Conservation (phyloP, 495 filamentous ascomycete species). For the Extremus antarcticus region DNA sequence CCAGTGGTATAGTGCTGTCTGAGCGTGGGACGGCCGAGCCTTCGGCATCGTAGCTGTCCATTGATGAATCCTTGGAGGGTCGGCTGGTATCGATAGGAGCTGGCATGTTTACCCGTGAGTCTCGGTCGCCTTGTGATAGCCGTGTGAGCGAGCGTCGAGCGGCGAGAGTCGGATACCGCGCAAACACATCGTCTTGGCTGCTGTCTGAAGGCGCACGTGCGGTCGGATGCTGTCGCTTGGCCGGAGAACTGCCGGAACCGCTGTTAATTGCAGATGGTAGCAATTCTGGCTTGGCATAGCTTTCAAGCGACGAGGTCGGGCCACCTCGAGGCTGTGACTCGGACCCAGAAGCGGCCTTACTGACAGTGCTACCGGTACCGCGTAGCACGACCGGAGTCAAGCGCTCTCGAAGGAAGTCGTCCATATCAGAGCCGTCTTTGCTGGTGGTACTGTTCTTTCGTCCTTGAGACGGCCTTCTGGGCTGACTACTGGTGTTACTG, state of each 20-base stretch:
- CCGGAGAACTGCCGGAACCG: conserved; percentile 10
- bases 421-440: conserved; percentile 44
- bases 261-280: conserved; percentile 29
- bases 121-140: conserved; percentile 20
- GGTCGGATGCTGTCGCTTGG: background rate
- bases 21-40: conserved; percentile 17
- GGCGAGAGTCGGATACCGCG: conserved; percentile 22
- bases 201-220: conserved; percentile 20
- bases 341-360: conserved; percentile 15
- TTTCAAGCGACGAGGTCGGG: conserved; percentile 4
- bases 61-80: conserved; percentile 21
- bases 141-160: conserved; percentile 20
- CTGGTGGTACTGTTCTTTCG: conserved; percentile 44
- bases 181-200: conserved; percentile 22
- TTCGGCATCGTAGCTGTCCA: conserved; percentile 25
- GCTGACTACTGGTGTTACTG: conserved; percentile 37
- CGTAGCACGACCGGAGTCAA: conserved; percentile 81
- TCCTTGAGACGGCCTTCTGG: conserved; percentile 26
- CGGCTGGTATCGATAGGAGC: conserved; percentile 26
- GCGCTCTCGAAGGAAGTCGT: conserved; percentile 63
- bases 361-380: conserved; percentile 39
- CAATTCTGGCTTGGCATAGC: conserved; percentile 17
- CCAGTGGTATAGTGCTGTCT: conserved; percentile 7
- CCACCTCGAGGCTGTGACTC: conserved; percentile 14
- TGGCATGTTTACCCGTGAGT: conserved; percentile 10